phyloP scores from a whole-genome alignment of 768 basidiomycete genomes.

The Cubamyces sp. region DNA sequence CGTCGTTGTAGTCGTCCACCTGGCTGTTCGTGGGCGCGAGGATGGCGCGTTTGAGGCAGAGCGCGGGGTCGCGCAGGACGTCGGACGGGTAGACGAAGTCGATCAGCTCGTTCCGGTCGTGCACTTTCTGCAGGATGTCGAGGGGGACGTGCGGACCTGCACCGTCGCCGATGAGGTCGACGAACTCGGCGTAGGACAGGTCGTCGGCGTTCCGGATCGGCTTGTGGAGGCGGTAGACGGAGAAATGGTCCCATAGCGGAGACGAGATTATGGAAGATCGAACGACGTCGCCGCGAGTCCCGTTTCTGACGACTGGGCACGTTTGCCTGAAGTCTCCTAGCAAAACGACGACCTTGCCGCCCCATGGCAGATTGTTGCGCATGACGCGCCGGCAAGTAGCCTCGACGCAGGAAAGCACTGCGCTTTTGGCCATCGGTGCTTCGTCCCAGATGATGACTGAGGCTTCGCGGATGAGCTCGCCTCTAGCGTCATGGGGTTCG shows the following conservation, averaged over 20 bases:
- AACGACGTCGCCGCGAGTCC: slow-evolving; percentile 35
- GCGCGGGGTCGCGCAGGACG: slow-evolving; percentile 30
- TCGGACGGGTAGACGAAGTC: slow-evolving; percentile 36
- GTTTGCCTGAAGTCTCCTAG: slow-evolving; percentile 48
- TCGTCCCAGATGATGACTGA: slow-evolving; percentile 46
- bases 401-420: slow-evolving; percentile 41
- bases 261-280: slow-evolving; percentile 43
- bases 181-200: slow-evolving; percentile 38
- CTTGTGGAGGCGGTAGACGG: slow-evolving; percentile 31
- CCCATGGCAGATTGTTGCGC: slow-evolving; percentile 39
- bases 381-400: slow-evolving; percentile 37
- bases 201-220: slow-evolving; percentile 45
- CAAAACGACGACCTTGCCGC: slow-evolving; percentile 41
- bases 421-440: slow-evolving; percentile 45
- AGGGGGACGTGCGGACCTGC: slow-evolving; percentile 33
- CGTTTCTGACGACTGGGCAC: slow-evolving; percentile 41
- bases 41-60: slow-evolving; percentile 38
- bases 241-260: slow-evolving; percentile 39
- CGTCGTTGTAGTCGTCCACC: slow-evolving; percentile 41
- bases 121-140: slow-evolving; percentile 26
- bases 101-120: slow-evolving; percentile 28
- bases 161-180: slow-evolving; percentile 45
- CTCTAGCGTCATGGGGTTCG: slow-evolving; percentile 31
- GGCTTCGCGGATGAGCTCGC: slow-evolving; percentile 39
- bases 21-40: slow-evolving; percentile 43